Base-by-base conservation (phyloP, 306 rosid genomes). In the Acmispon strigosus region DNA sequence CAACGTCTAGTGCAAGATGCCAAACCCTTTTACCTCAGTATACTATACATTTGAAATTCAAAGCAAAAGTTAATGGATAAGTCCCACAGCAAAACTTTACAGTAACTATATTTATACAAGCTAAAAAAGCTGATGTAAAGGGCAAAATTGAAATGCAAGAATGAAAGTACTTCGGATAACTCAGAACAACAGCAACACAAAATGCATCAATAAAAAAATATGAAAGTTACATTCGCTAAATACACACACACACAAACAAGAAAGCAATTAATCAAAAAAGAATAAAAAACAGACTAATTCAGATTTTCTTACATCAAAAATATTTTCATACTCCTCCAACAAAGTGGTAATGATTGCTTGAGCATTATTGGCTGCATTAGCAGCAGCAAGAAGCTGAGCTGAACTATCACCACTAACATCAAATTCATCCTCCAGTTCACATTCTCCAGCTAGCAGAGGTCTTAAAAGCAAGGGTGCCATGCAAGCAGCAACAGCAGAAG, bases 401-500 rank as follows among this genome's bases (percentile, higher is more conserved):
- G 99, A 91, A 83, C 81, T 89, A 82, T 91, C 99, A 50, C 99
- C 96, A 73, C 65, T 91, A 22, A 62, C 76, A 82, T 91, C 96
- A 80, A 95, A 95, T 48, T 91, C 97, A 83, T 89, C 99, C 77
- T 95, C 99, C 76, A 91, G 58, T 80, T 91, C 99, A 85, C 96
- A 95, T 80, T 95, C 97, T 16, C 99, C 97, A 19, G 97, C 96
- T 79, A 95, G 88, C 52, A 95, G 67, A 81, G 99, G 97, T 27
- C 99, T 87, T 63, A 95, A 86, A 48, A 95, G 97, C 84, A 95
- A 91, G 63, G 99, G 99, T 20, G 99, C 97, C 99, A 95, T 95
- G 89, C 99, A 95, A 75, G 99, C 97, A 85, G 99, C 96, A 79
- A 95, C 96, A 67, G 99, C 99, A 78, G 99, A 91, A 60, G 91